A percentile compares a stretch with the other conserved stretches of the same genome.
phyloP scores from a whole-genome alignment of 2,329 filamentous ascomycete genomes.

The Tolypocladium cylindrosporum region DNA sequence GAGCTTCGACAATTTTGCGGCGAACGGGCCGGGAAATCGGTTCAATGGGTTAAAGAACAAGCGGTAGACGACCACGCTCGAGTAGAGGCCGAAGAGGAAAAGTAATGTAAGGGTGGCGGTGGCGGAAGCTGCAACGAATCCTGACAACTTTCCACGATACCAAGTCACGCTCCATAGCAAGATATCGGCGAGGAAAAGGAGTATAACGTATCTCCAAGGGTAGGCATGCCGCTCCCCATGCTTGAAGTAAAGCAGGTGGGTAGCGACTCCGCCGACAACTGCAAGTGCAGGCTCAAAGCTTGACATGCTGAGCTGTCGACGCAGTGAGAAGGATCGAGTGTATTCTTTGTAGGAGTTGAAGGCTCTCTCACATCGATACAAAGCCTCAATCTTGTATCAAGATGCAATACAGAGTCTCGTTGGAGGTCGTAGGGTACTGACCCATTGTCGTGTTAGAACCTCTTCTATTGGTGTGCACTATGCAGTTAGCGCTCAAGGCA shows the following conservation, averaged over 20 bases:
- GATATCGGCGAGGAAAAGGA: not conserved
- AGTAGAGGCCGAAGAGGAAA: not conserved
- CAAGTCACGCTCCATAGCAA: not conserved
- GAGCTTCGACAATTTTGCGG: conserved; percentile 1
- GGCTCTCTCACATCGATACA: no score
- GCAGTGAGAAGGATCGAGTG: no score
- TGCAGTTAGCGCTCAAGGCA: not conserved
- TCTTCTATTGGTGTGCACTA: not conserved
- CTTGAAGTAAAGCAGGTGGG: not conserved
- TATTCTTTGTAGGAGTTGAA: no score
- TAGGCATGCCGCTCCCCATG: not conserved
- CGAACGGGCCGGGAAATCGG: not conserved
- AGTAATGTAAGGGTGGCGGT: not conserved
- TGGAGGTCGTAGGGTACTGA: not conserved
- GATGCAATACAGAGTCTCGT: not conserved
- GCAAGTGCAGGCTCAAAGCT: not conserved
- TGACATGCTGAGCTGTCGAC: not conserved
- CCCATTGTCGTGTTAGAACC: not conserved
- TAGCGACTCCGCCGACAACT: not conserved
- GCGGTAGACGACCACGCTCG: conserved; percentile 1
- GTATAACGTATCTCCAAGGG: not conserved
- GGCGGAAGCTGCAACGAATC: not conserved
- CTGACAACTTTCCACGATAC: not conserved
- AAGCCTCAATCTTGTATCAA: not conserved
- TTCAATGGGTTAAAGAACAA: conserved; percentile 2